Conservation (phyloP, 768 basidiomycete species). For the Termitomyces sp. region DNA sequence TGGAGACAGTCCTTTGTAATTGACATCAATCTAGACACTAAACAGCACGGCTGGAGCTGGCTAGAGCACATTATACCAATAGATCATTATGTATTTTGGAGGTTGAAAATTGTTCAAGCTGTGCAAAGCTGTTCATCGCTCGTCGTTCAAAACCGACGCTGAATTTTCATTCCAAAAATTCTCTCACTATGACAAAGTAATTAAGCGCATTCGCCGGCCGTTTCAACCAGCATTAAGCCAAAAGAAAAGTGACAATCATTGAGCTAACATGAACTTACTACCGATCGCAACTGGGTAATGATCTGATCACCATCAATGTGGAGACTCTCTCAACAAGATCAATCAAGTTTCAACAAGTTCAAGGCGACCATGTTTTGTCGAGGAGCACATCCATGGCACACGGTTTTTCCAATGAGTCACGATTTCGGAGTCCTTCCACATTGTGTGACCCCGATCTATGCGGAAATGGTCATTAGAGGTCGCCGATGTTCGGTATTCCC, state of each 20-base stretch:
- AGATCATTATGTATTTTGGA: neutral
- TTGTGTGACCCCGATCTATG: too few species aligned
- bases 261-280: too few species aligned
- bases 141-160: neutral
- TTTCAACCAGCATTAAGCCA: neutral
- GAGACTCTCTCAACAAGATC: neutral
- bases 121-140: slow-evolving; percentile 7
- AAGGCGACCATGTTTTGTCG: neutral
- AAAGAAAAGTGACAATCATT: too few species aligned
- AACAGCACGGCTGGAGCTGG: neutral
- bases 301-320: neutral
- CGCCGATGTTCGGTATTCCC: neutral
- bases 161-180: neutral
- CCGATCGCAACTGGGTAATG: neutral
- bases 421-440: neutral
- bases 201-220: neutral
- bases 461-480: neutral
- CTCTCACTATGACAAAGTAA: neutral
- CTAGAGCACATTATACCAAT: neutral
- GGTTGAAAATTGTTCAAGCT: neutral
- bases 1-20: neutral
- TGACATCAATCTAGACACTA: neutral
- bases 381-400: neutral
- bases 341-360: slow-evolving; percentile 3
- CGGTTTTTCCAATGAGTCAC: neutral